Percentiles rank a stretch among this genome's conserved stretches.
Evolutionary conservation across 73 alveolate genomes (phyloP).

Genomic region (Paraurostyla sp.): DNA sequence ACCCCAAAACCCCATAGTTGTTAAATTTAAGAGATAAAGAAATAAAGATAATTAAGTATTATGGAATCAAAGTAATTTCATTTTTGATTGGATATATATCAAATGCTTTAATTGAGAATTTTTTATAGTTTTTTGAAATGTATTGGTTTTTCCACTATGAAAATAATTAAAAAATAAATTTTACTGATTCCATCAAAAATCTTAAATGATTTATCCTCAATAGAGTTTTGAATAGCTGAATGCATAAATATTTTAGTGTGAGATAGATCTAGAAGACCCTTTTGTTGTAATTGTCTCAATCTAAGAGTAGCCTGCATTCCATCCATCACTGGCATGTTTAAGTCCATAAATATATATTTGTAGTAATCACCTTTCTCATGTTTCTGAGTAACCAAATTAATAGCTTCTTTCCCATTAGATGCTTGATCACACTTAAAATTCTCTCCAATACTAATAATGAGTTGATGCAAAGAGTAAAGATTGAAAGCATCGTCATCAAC

Average conservation of each 20-base stretch:
- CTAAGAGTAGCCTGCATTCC: constrained; percentile 14
- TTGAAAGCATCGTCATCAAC: constrained; percentile 45
- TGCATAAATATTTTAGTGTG: constrained; percentile 16
- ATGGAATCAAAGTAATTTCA: too few relatives aligned
- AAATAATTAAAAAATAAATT: not conserved
- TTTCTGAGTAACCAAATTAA: not conserved
- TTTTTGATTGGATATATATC: too few relatives aligned
- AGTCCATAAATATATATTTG: constrained; percentile 34
- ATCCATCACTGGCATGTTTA: constrained; percentile 60
- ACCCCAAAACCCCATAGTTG: too few relatives aligned
- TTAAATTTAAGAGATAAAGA: too few relatives aligned
- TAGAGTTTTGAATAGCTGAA: constrained; percentile 20
- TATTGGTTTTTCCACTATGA: constrained; percentile 19
- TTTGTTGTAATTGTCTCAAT: not conserved
- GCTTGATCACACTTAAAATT: constrained; percentile 15
- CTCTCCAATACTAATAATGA: not conserved
- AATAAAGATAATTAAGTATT: too few relatives aligned
- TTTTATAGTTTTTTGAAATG: not conserved
- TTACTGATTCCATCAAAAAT: constrained; percentile 46
- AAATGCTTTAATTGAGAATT: not conserved
- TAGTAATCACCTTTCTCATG: not conserved
- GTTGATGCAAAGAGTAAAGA: not conserved
- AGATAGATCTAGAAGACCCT: not conserved
- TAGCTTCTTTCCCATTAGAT: constrained; percentile 37
- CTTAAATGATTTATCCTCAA: not conserved